Evolutionary conservation across 441 rosid species (phyloP), one percentile per base, ranked within the genome.

Genomic region (Corymbia citriodora): DNA sequence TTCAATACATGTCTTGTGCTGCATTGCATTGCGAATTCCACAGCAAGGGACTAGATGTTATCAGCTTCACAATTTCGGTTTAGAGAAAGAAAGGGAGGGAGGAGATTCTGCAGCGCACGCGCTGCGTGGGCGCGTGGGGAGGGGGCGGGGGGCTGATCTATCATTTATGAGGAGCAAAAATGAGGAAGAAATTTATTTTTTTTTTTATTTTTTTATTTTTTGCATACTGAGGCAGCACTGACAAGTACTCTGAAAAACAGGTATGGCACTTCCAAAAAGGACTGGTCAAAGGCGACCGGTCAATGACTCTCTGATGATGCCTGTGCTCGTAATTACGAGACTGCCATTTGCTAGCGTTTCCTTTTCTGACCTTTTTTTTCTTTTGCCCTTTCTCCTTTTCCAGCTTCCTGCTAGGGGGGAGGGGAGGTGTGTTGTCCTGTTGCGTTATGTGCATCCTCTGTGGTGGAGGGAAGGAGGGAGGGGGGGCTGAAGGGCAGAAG

Each of bases 231-330:
- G 87, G 57, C 89, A 29, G 57, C 89, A 92, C 88, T 83, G 93
- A 88, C 19, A 91, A 90, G 92, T 89, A 87, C 88, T 87, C 88
- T 87, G 88, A 19, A 54, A 33, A 87, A 87, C 88, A 87, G 88
- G 88, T 87, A 87, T 87, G 88, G 88, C 88, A 87, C 88, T 87
- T 54, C 89, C 92, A 91, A 74, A 90, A 85, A 79, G 91, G 89
- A 92, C 95, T 88, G 93, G 95, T 93, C 95, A 94, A 93, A 92
- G 93, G 92, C 89, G 93, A 93, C 94, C 90, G 88, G 94, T 94
- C 95, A 93, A 93, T 91, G 95, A 93, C 85, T 92, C 93, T 91
- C 92, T 90, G 93, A 70, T 50, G 61, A 52, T 81, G 86, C 55
- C 45, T 50, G 49, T 55, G 70, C 49, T 3, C 33, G 7, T 15